phyloP scores from a whole-genome alignment of 495 filamentous ascomycete genomes.

The Aspergillus campestris region DNA sequence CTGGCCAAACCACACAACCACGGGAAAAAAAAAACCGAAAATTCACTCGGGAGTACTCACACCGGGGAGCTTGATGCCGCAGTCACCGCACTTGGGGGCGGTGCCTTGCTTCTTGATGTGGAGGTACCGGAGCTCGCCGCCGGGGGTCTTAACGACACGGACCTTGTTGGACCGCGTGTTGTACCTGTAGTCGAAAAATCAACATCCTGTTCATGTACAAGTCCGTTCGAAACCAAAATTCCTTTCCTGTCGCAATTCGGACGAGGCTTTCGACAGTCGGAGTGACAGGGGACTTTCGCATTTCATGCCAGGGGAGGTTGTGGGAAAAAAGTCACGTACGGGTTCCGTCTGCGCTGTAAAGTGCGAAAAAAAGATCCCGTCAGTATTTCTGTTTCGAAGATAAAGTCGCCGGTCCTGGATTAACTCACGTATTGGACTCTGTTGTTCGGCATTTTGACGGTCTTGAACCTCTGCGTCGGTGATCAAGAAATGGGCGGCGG shows the following conservation, averaged over 20 bases:
- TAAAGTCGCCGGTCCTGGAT: not conserved
- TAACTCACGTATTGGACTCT: constrained; percentile 67
- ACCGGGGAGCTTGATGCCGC: constrained; percentile 87
- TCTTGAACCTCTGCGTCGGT: constrained; percentile 36
- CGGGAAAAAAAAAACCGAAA: constrained; percentile 8
- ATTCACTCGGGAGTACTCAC: constrained; percentile 51
- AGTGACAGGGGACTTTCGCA: constrained; percentile 4
- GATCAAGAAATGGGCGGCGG: constrained; percentile 41
- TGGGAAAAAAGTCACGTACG: constrained; percentile 54
- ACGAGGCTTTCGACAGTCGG: constrained; percentile 5
- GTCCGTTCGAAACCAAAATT: constrained; percentile 3
- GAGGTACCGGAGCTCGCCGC: constrained; percentile 86
- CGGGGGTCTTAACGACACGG: constrained; percentile 91
- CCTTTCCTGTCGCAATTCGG: constrained; percentile 2
- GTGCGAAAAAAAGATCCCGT: constrained; percentile 9
- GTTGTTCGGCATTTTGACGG: constrained; percentile 57
- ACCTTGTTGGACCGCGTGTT: constrained; percentile 97
- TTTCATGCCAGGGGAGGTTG: not conserved
- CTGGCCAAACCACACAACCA: not conserved
- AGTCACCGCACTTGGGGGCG: constrained; percentile 97
- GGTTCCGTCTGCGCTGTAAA: constrained; percentile 72
- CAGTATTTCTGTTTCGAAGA: constrained; percentile 12
- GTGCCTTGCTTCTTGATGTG: constrained; percentile 99
- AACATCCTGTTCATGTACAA: constrained; percentile 23
- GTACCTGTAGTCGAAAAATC: constrained; percentile 52